Conservation (phyloP, 805 yeast genomes). For the Grigorovia yakushimaensis region DNA sequence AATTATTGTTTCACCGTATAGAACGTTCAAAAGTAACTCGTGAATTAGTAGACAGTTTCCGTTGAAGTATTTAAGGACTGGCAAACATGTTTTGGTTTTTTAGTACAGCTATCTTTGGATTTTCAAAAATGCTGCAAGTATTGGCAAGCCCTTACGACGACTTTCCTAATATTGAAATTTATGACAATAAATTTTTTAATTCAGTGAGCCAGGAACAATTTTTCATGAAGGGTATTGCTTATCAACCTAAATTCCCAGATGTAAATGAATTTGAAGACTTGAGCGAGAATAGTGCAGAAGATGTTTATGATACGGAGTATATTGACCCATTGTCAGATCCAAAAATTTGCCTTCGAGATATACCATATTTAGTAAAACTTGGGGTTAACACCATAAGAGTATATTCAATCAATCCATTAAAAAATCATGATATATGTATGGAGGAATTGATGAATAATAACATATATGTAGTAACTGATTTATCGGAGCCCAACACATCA, state of each 20-base stretch:
- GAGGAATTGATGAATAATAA: conserved; percentile 68
- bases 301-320: conserved; percentile 10
- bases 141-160: background rate
- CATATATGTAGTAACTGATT: conserved; percentile 82
- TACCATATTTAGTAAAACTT: conserved; percentile 61
- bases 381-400: conserved; percentile 76
- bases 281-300: conserved; percentile 1
- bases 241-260: conserved; percentile 48
- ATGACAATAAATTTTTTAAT: conserved; percentile 71
- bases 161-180: conserved; percentile 41
- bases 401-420: conserved; percentile 68
- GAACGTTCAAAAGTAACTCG: no score
- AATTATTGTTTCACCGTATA: no score
- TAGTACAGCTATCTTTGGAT: no score
- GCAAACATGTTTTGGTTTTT: no score
- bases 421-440: conserved; percentile 74
- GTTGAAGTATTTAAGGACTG: no score
- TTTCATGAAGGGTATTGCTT: conserved; percentile 80
- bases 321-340: conserved; percentile 75
- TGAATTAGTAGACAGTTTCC: no score
- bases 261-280: conserved; percentile 30
- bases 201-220: conserved; percentile 68
- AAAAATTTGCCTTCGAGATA: conserved; percentile 65
- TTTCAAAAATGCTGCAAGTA: background rate
- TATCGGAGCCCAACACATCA: conserved; percentile 75